A percentile compares a stretch with the other conserved stretches of the same genome.
Conservation (phyloP, 129 eudicot genomes). For the Ambrosia artemisiifolia region DNA sequence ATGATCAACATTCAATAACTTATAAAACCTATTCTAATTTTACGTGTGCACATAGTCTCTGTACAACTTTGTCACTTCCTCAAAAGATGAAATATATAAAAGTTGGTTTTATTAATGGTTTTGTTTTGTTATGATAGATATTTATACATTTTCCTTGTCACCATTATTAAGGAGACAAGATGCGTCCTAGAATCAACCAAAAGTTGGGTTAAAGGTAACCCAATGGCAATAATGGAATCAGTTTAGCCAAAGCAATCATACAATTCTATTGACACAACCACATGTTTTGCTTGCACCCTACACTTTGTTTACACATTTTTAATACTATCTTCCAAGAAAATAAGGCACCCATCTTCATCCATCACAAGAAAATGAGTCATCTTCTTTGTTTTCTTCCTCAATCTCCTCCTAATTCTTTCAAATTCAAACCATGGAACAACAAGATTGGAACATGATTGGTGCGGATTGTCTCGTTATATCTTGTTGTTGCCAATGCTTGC, state of each 20-base stretch:
- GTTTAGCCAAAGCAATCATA: slow-evolving; percentile 4
- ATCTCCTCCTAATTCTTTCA: neutral
- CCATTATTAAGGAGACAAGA: slow-evolving; percentile 20
- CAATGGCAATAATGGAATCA: slow-evolving; percentile 9
- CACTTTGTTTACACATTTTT: slow-evolving; percentile 67
- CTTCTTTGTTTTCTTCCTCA: slow-evolving; percentile 4
- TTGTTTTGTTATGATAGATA: too few species aligned
- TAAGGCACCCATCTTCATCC: slow-evolving; percentile 48
- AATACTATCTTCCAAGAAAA: slow-evolving; percentile 47
- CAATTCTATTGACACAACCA: slow-evolving; percentile 21
- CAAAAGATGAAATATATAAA: too few species aligned
- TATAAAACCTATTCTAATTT: too few species aligned
- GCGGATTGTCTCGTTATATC: slow-evolving; percentile 82
- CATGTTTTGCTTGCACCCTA: slow-evolving; percentile 36
- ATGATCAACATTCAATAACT: too few species aligned
- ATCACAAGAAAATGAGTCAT: slow-evolving; percentile 42
- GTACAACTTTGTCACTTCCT: too few species aligned
- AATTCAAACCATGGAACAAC: slow-evolving; percentile 50
- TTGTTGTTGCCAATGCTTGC: slow-evolving; percentile 90
- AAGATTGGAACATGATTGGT: slow-evolving; percentile 53
- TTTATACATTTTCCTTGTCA: too few species aligned
- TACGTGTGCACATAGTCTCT: too few species aligned
- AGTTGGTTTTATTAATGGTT: too few species aligned
- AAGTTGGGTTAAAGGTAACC: slow-evolving; percentile 28
- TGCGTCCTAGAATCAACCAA: slow-evolving; percentile 29